Evolutionary conservation across 768 basidiomycete species (phyloP).

Genomic region (Dacryopinax spathularia): DNA sequence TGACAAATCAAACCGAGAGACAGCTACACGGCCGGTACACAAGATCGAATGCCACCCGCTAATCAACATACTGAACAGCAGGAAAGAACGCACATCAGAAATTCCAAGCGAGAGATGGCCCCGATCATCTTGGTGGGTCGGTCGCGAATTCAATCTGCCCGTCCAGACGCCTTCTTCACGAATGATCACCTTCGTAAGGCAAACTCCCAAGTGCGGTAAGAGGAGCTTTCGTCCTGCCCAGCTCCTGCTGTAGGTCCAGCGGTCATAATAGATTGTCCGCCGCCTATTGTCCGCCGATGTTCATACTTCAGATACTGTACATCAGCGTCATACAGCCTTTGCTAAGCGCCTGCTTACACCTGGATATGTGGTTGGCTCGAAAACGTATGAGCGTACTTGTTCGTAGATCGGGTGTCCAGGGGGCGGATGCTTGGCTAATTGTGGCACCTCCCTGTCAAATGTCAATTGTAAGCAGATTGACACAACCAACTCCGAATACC

Average conservation of each 20-base stretch:
- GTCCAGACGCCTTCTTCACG: constrained; percentile 40
- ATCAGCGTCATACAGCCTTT: background rate
- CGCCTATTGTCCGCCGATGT: constrained; percentile 86
- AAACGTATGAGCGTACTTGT: constrained; percentile 61
- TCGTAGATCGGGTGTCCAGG: constrained; percentile 33
- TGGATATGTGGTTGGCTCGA: constrained; percentile 53
- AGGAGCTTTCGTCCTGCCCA: background rate
- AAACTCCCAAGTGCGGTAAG: background rate
- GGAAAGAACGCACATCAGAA: too few species aligned
- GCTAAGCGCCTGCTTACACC: constrained; percentile 25
- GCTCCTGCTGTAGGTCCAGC: background rate
- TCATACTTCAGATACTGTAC: constrained; percentile 40
- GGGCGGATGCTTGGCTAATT: constrained; percentile 61
- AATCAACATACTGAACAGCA: too few species aligned
- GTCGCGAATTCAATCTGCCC: too few species aligned
- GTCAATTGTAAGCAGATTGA: constrained; percentile 13
- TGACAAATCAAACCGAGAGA: too few species aligned
- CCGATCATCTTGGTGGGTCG: too few species aligned
- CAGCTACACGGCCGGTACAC: too few species aligned
- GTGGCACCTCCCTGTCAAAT: constrained; percentile 51
- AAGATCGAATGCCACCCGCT: too few species aligned
- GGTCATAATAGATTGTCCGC: background rate
- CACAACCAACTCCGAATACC: constrained; percentile 43
- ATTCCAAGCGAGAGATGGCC: too few species aligned
- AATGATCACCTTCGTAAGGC: background rate